Evolutionary conservation across 345 rosid genomes (phyloP), one percentile per base, ranked within the genome.

Genomic region (Pistacia vera): DNA sequence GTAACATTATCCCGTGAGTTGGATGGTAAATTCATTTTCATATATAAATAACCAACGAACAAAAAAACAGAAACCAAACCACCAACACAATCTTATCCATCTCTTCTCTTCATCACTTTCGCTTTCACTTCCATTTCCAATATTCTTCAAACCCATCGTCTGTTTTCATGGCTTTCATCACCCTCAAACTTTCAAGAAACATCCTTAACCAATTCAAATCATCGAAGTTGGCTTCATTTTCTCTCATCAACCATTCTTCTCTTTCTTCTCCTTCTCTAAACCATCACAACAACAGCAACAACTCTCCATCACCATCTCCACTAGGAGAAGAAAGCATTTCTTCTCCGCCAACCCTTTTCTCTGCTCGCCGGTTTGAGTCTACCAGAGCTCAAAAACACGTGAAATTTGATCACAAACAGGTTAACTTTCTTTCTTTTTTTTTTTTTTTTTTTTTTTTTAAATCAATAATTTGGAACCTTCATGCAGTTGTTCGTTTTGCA

Each of bases 351-450:
- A 44, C 71, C 62, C 77, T 66, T 68, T 70, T 70, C 70, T 33
- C 63, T 20, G 0, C 63, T 77, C 70, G 76, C 57, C 82, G 85
- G 10, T 82, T 83, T 75, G 70, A 79, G 38, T 81, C 88, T 25
- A 55, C 61, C 69, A 55, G 64, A 70, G 71, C 85, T 25, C 81
- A 63, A 54, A 85, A 70, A 10, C 75, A 59, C 57, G 36, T 75
- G 58, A 75, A 77, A 52, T 67, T 63, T 30, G 78, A 77, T 59
- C 68, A 36, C 36, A 35, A 63, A 18, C 77, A 81, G 82, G 84
- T 81, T 30, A 1, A 75, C 22, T 41, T 4, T 38, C n/a, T n/a
- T n/a, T n/a, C n/a, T 38, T 38, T 38, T 7, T 41, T 8, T 41
- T 41, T 41, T 30, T 30, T n/a, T n/a, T 38, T 38, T 38, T 38